Conservation (phyloP, 169 alveolate species). For the Neospora caninum region DNA sequence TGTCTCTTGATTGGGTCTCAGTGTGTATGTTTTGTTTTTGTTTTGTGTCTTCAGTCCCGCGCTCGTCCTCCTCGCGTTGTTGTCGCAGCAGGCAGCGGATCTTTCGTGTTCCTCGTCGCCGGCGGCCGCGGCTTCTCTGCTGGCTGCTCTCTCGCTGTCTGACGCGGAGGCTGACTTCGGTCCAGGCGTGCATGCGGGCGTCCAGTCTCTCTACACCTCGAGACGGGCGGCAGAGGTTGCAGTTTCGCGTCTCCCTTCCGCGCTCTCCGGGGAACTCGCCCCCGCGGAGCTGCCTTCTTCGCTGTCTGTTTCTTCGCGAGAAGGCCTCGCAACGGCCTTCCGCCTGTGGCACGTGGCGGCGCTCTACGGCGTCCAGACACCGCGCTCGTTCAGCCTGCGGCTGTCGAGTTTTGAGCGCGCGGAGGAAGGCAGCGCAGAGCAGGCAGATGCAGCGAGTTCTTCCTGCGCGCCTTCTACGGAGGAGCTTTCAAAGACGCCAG, state of each 20-base stretch:
- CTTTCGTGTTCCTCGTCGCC: not conserved
- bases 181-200: too few relatives aligned
- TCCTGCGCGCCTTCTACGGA: not conserved
- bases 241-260: not conserved
- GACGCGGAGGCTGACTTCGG: not conserved
- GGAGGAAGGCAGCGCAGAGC: not conserved
- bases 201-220: not conserved
- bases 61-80: not conserved
- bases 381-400: constrained; percentile 19
- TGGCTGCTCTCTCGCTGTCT: not conserved
- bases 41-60: not conserved
- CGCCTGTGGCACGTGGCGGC: constrained; percentile 12
- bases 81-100: constrained; percentile 16
- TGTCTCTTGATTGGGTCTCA: too few relatives aligned
- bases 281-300: not conserved
- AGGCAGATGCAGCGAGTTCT: not conserved
- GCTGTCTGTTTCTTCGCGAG: not conserved
- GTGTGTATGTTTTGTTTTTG: not conserved
- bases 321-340: not conserved
- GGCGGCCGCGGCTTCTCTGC: not conserved
- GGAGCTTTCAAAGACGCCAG: too few relatives aligned
- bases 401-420: not conserved
- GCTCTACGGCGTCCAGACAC: constrained; percentile 46
- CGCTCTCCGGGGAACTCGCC: not conserved
- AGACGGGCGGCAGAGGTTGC: not conserved